A percentile compares a stretch with the other conserved stretches of the same genome.
These are phyloP conservation scores for Aspergillus sp. DNA, from an alignment of 2,329 filamentous ascomycete species.

Conservation along the genomic window DNA sequence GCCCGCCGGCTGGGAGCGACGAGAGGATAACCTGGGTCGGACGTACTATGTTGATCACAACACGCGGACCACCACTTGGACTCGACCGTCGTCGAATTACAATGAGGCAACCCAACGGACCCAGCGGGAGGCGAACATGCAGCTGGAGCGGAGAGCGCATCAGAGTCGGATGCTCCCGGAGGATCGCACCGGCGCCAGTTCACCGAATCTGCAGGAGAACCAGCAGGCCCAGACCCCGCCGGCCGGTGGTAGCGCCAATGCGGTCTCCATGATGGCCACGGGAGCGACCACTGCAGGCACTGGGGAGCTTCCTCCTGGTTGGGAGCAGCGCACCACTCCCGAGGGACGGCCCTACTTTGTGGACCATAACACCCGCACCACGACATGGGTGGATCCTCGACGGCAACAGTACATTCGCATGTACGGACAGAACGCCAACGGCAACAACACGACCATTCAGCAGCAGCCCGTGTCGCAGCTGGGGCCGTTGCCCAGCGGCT, in stretches of 20 bases:
- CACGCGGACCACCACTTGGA: slow-evolving; percentile 95
- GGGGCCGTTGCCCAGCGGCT: slow-evolving; percentile 90
- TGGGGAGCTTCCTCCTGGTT: slow-evolving; percentile 89
- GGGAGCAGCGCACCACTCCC: slow-evolving; percentile 94
- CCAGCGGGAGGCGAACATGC: slow-evolving; percentile 84
- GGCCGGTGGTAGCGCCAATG: slow-evolving; percentile 50
- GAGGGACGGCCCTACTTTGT: slow-evolving; percentile 96
- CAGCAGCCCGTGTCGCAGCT: slow-evolving; percentile 97
- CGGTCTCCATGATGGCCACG: slow-evolving; percentile 87
- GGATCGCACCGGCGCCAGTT: slow-evolving; percentile 89
- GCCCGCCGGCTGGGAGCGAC: slow-evolving; percentile 90
- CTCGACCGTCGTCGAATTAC: slow-evolving; percentile 75
- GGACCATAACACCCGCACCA: slow-evolving; percentile 96
- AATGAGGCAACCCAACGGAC: slow-evolving; percentile 73
- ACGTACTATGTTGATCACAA: slow-evolving; percentile 99
- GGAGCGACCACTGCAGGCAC: slow-evolving; percentile 92
- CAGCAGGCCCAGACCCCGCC: slow-evolving; percentile 44
- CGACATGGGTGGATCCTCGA: slow-evolving; percentile 96
- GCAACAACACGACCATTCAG: slow-evolving; percentile 80
- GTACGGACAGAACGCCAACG: slow-evolving; percentile 82
- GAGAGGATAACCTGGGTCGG: slow-evolving; percentile 89
- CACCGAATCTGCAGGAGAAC: slow-evolving; percentile 68
- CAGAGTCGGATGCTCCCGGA: slow-evolving; percentile 95
- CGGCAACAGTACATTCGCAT: slow-evolving; percentile 98
- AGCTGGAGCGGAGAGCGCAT: slow-evolving; percentile 88